These are phyloP conservation scores for Hevea brasiliensis DNA, from an alignment of 345 rosid genomes.

Conservation along the genomic window DNA sequence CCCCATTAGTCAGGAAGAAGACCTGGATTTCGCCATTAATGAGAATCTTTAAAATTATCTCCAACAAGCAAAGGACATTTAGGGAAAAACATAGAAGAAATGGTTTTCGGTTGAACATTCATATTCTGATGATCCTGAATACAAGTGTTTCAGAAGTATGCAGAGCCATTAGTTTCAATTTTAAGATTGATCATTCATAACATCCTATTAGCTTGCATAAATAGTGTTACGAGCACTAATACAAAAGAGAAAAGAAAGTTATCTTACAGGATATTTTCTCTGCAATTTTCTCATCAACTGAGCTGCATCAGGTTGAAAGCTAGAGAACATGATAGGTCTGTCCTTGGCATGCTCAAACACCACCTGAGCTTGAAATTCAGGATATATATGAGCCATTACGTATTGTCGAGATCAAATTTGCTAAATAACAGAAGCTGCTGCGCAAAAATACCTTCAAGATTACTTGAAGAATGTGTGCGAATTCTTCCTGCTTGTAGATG, in stretches of 20 bases:
- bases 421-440: not conserved
- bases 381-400: not conserved
- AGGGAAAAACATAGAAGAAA: too few relatives aligned
- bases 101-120: too few relatives aligned
- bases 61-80: too few relatives aligned
- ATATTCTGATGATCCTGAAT: too few relatives aligned
- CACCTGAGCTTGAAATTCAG: constrained; percentile 13
- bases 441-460: constrained; percentile 19
- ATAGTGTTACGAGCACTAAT: too few relatives aligned
- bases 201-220: too few relatives aligned
- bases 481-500: constrained; percentile 9
- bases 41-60: too few relatives aligned
- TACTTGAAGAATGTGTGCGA: constrained; percentile 13
- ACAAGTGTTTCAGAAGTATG: not conserved
- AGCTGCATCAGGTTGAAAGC: constrained; percentile 35
- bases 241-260: not conserved
- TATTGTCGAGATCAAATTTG: too few relatives aligned
- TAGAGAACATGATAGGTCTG: constrained; percentile 27
- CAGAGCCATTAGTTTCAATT: not conserved
- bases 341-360: constrained; percentile 21
- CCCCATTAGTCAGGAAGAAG: constrained; percentile 34
- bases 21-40: constrained; percentile 13
- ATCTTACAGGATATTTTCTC: constrained; percentile 19
- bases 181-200: too few relatives aligned
- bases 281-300: constrained; percentile 30